Base-by-base conservation (phyloP, 1,139 yeast species). In the Candida albicans region DNA sequence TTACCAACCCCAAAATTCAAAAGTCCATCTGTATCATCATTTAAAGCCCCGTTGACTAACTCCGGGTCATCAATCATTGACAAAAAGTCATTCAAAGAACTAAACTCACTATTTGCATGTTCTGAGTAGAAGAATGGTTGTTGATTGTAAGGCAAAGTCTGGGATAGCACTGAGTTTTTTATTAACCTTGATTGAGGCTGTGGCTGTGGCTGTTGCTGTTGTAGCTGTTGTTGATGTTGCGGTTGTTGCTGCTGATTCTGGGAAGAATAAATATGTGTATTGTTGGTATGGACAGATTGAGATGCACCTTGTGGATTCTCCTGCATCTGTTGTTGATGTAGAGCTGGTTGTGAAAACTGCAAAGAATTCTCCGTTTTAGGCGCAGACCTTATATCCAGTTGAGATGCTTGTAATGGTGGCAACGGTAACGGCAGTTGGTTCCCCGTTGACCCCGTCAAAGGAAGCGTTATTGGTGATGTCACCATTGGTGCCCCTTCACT, bases 41-140 rank as follows among this genome's bases (percentile, higher is more conserved):
- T 70, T 39, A 73, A 53, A 8, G 76, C 76, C 3, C 82, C 77
- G 52, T 75, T 76, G 13, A 79, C 81, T 53, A 79, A 66, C 42
- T 81, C 80, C 0, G 95, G 90, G 59, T 89, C 96, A 57, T 90
- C 96, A 41, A 91, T 81, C 89, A 91, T 88, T 2, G 93, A 83
- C 44, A 91, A 68, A 57, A 91, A 91, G 59, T 90, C 97, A 52
- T 89, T 90, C 52, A 91, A 72, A 0, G 96, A 89, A 50, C 91
- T 84, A 59, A 91, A 90, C 65, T 91, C 98, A 37, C 95, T 84
- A 2, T 96, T 96, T 0, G 95, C 96, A 62, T 89, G 96, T 57
- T 90, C 96, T 0, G 96, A 86, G 52, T 82, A 87, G 65, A 89
- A 89, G 44, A 86, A 79, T 0, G 95, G 90, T 51, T 82, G 86